These are phyloP conservation scores for Bothriochloa decipiens DNA, from an alignment of 176 grass and related monocot species.

Conservation along the genomic window DNA sequence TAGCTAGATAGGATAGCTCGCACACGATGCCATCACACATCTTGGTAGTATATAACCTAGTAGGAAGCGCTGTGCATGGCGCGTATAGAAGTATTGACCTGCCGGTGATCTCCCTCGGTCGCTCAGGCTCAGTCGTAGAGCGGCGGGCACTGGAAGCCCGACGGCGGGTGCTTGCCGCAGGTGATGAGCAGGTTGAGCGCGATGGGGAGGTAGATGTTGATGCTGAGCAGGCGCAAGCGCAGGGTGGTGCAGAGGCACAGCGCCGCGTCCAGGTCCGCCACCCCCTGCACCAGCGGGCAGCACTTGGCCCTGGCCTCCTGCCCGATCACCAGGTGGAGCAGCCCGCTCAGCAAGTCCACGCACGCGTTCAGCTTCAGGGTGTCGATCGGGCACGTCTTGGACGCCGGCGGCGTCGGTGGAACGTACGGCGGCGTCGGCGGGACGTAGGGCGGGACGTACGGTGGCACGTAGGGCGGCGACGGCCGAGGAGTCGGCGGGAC, in stretches of 20 bases:
- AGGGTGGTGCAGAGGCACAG: constrained; percentile 84
- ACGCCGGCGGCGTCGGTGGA: constrained; percentile 17
- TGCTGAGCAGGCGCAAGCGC: constrained; percentile 58
- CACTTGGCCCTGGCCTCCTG: constrained; percentile 52
- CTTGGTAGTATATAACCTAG: background rate
- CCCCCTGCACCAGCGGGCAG: constrained; percentile 70
- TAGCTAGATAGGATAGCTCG: background rate
- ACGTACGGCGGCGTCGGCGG: constrained; percentile 24
- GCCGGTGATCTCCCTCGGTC: background rate
- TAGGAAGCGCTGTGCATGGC: background rate
- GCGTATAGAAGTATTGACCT: background rate
- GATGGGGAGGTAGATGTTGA: constrained; percentile 72
- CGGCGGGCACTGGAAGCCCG: constrained; percentile 62
- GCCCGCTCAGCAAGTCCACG: constrained; percentile 73
- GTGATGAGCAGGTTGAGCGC: constrained; percentile 74
- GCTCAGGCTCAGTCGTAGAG: constrained; percentile 23
- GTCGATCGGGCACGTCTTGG: constrained; percentile 60
- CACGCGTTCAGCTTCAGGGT: constrained; percentile 78
- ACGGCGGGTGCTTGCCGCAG: constrained; percentile 72
- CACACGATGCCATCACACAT: background rate
- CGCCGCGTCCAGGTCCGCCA: constrained; percentile 85
- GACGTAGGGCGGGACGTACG: background rate
- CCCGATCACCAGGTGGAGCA: constrained; percentile 78
- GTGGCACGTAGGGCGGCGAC: background rate
- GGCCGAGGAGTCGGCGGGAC: background rate